Base-by-base conservation (phyloP, 192 early-diverging fungal species). In the Entomortierella chlamydospora region DNA sequence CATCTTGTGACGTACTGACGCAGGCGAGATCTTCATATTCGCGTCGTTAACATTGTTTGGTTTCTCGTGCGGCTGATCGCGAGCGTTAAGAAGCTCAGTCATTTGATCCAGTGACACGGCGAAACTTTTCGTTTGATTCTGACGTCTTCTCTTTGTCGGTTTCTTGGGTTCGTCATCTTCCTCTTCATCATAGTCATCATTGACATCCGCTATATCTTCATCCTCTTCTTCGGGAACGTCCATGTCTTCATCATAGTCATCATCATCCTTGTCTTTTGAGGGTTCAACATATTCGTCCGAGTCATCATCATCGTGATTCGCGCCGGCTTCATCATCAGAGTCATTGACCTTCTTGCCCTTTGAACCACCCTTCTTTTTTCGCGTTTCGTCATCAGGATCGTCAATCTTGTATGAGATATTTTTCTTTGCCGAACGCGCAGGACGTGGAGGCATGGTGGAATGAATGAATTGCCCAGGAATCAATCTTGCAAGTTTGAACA, bases 251-350 rank as follows among this genome's bases (percentile, higher is more conserved):
- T 71, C 50, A 12, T 64, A 39, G 8, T 57, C 50, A 17, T 49
- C 45, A 7, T 34, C 55, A 6, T 39, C 31, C 15, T 78, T 61
- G 25, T 47, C 59, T 13, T 49, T 34, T 18, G 58, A 2, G 12
- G 59, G 60, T 11, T 60, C 73, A 8, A 63, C 42, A 23, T 76
- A 76, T 30, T 76, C 73, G 55, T 78, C 73, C 34, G 73, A 78
- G 15, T 70, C 67, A 52, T 70, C 64, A 15, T 67, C 53, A 29
- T 55, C 28, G 53, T 57, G 33, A 6, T 65, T 23, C 30, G n/a
- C n/a, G 26, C 50, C 57, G 29, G 0, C 29, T 7, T 57, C 43
- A 23, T 31, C 11, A 31, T 31, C 60, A 47, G 20, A 29, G 68
- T 53, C 49, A 0, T 61, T 42, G 31, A 15, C 45, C n/a, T 47